These are phyloP conservation scores for Debaryomycetaceae sp. DNA, from an alignment of 1,139 yeast species.

Conservation along the genomic window DNA sequence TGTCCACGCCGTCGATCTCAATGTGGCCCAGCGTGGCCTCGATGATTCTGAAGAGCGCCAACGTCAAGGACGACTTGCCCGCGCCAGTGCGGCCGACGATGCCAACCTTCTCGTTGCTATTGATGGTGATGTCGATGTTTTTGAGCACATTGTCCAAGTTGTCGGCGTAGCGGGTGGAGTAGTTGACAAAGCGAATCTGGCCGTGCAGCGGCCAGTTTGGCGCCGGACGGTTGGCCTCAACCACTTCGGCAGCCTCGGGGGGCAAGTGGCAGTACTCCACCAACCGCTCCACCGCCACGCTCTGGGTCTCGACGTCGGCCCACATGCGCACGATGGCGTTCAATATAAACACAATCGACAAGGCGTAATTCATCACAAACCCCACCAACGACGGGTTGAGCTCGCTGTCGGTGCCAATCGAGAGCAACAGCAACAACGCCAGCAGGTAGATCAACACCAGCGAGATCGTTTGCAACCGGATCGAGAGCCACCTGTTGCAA, in stretches of 20 bases:
- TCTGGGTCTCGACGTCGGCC: constrained; percentile 25
- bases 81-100: constrained; percentile 33
- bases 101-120: constrained; percentile 24
- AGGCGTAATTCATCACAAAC: constrained; percentile 25
- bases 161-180: constrained; percentile 24
- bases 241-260: constrained; percentile 22
- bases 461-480: constrained; percentile 23
- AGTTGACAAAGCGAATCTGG: constrained; percentile 19
- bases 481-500: constrained; percentile 26
- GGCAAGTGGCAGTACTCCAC: constrained; percentile 22
- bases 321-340: constrained; percentile 23
- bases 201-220: constrained; percentile 23
- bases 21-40: constrained; percentile 25
- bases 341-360: constrained; percentile 19
- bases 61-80: constrained; percentile 27
- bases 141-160: constrained; percentile 25
- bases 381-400: constrained; percentile 25
- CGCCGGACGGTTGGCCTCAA: constrained; percentile 20
- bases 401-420: constrained; percentile 15
- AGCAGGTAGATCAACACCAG: constrained; percentile 19
- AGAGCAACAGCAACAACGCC: constrained; percentile 16
- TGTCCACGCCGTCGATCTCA: constrained; percentile 23
- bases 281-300: constrained; percentile 25
- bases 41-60: constrained; percentile 27
- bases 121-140: constrained; percentile 18